Conservation (phyloP, 768 basidiomycete species). For the Phanerodontia chrysosporium region DNA sequence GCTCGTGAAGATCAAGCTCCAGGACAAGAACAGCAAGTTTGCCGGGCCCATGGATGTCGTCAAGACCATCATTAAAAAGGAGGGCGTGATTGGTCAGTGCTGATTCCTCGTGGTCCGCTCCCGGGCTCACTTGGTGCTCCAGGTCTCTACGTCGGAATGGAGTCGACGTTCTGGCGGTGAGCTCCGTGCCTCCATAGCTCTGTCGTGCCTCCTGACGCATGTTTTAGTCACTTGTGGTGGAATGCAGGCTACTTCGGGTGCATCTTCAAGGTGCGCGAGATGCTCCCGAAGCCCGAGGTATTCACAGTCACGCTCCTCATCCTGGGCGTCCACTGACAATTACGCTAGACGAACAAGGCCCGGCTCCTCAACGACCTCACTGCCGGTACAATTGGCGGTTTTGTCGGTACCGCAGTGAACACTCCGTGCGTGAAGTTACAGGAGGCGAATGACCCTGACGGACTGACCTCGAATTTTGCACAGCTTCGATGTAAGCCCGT, state of each 20-base stretch:
- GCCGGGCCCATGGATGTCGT: slow-evolving; percentile 92
- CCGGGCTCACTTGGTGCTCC: background rate
- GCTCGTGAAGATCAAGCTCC: slow-evolving; percentile 87
- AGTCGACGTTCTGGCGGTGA: slow-evolving; percentile 95
- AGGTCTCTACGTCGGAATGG: slow-evolving; percentile 86
- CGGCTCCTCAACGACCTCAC: slow-evolving; percentile 88
- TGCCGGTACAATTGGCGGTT: slow-evolving; percentile 87
- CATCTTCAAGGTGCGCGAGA: slow-evolving; percentile 77
- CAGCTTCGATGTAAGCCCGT: slow-evolving; percentile 46
- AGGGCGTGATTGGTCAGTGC: slow-evolving; percentile 65
- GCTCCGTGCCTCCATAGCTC: slow-evolving; percentile 11
- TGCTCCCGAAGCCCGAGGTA: slow-evolving; percentile 86
- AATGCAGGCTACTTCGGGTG: slow-evolving; percentile 95
- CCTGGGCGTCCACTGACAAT: background rate
- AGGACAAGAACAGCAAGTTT: slow-evolving; percentile 90
- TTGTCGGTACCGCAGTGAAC: slow-evolving; percentile 85
- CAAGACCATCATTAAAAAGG: slow-evolving; percentile 67
- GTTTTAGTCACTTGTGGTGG: slow-evolving; percentile 70
- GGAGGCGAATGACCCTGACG: background rate
- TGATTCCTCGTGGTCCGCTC: background rate
- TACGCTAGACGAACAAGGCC: slow-evolving; percentile 52
- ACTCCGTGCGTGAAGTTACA: slow-evolving; percentile 64
- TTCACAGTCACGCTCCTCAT: slow-evolving; percentile 15
- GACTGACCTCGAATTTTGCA: background rate
- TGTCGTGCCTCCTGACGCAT: background rate